A percentile compares a stretch with the other conserved stretches of the same genome.
These are phyloP conservation scores for Fragaria vesca DNA, from an alignment of 306 rosid genomes.

Conservation along the genomic window DNA sequence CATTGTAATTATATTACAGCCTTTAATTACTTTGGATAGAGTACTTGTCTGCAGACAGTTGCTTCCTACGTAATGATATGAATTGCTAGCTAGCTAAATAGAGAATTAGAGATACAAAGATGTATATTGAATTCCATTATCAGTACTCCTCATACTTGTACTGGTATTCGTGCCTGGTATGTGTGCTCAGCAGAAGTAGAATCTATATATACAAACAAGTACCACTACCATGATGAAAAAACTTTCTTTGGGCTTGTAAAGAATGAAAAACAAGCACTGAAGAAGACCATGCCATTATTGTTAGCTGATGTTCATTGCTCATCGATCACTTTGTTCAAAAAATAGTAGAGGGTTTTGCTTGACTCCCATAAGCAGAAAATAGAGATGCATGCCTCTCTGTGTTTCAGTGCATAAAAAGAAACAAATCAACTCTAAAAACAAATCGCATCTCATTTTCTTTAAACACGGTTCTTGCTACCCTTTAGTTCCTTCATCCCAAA, in stretches of 20 bases:
- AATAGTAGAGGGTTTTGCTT: conserved; percentile 39
- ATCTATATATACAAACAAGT: not conserved
- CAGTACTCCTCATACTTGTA: not conserved
- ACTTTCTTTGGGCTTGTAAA: not conserved
- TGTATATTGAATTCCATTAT: not conserved
- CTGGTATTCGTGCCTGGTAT: not conserved
- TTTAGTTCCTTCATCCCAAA: not conserved
- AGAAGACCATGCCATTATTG: not conserved
- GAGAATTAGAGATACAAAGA: not conserved
- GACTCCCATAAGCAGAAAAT: conserved; percentile 45
- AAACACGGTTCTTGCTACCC: not conserved
- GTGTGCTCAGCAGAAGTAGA: not conserved
- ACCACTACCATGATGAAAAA: not conserved
- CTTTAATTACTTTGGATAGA: not conserved
- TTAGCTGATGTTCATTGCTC: not conserved
- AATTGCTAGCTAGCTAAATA: not conserved
- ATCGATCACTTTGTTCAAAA: conserved; percentile 37
- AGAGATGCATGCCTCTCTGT: conserved; percentile 45
- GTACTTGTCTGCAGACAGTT: conserved; percentile 25
- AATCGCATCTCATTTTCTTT: conserved; percentile 20
- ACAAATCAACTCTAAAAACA: conserved; percentile 46
- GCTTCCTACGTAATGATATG: conserved; percentile 41
- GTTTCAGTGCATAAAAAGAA: conserved; percentile 61
- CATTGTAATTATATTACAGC: not conserved
- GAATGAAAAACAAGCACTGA: not conserved